A percentile compares a stretch with the other conserved stretches of the same genome.
Conservation (phyloP, 1,284 basidiomycete genomes). For the Trametes versicolor region DNA sequence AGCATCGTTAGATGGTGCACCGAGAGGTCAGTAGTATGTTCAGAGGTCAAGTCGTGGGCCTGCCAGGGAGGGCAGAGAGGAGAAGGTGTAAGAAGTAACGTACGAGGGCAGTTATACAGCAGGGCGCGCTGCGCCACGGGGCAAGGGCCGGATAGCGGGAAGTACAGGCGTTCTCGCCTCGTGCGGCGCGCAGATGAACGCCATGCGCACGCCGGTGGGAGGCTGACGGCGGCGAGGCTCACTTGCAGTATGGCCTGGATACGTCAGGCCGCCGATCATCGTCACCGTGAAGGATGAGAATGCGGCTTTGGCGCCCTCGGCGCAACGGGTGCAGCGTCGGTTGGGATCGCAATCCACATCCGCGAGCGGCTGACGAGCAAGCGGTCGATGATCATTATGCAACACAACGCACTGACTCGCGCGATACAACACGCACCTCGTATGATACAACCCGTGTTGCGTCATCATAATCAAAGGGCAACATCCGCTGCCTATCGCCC, state of each 20-base stretch:
- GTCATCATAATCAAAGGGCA: not conserved
- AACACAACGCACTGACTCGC: not conserved
- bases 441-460: not conserved
- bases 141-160: slow-evolving; percentile 23
- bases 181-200: slow-evolving; percentile 23
- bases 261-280: slow-evolving; percentile 4
- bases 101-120: slow-evolving; percentile 19
- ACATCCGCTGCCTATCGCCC: no score
- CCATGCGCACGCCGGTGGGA: slow-evolving; percentile 11
- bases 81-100: not conserved
- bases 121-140: slow-evolving; percentile 22
- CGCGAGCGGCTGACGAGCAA: not conserved
- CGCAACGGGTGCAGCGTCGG: not conserved
- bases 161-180: slow-evolving; percentile 19
- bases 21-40: not conserved
- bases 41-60: not conserved
- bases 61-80: not conserved
- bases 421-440: not conserved
- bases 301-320: not conserved
- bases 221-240: slow-evolving; percentile 12
- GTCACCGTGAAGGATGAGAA: slow-evolving; percentile 11
- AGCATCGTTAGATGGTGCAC: slow-evolving; percentile 26
- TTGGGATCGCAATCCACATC: not conserved
- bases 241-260: not conserved
- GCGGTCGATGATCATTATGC: not conserved